Evolutionary conservation across 78 protist species (phyloP).

Genomic region (Ministeria vibrans): DNA sequence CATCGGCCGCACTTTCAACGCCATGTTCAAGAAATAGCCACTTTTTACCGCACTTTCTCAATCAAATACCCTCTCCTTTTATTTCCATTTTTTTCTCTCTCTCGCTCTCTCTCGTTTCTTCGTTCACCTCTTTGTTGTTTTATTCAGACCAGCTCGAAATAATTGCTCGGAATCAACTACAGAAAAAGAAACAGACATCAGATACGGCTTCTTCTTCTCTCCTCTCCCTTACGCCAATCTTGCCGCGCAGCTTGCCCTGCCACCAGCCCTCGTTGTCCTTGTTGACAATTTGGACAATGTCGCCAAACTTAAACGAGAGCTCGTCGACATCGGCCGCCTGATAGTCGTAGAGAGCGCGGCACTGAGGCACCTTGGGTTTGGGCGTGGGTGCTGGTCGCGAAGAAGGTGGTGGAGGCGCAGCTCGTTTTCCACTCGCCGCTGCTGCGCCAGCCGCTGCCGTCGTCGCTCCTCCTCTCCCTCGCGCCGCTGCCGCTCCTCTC

Average conservation of each 20-base stretch:
- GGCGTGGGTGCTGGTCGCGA: neutral
- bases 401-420: neutral
- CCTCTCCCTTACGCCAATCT: neutral
- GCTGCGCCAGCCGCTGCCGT: neutral
- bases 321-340: slow-evolving; percentile 26
- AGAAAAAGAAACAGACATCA: too few species aligned
- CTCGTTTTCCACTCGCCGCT: neutral
- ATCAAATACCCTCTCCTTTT: neutral
- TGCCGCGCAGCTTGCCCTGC: slow-evolving; percentile 5
- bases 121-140: neutral
- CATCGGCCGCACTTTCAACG: slow-evolving; percentile 62
- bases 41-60: neutral
- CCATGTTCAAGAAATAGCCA: slow-evolving; percentile 1
- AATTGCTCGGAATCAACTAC: slow-evolving; percentile 12
- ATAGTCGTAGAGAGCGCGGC: slow-evolving; percentile 22
- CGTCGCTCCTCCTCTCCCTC: too few species aligned
- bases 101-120: neutral
- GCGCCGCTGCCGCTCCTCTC: too few species aligned
- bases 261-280: slow-evolving; percentile 28
- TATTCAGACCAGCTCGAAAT: neutral
- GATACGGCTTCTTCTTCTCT: too few species aligned
- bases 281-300: neutral
- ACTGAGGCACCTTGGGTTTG: slow-evolving; percentile 12
- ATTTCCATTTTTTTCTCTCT: neutral
- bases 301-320: slow-evolving; percentile 9